Base-by-base conservation (phyloP, 805 yeast species). In the Pichia scutulata region DNA sequence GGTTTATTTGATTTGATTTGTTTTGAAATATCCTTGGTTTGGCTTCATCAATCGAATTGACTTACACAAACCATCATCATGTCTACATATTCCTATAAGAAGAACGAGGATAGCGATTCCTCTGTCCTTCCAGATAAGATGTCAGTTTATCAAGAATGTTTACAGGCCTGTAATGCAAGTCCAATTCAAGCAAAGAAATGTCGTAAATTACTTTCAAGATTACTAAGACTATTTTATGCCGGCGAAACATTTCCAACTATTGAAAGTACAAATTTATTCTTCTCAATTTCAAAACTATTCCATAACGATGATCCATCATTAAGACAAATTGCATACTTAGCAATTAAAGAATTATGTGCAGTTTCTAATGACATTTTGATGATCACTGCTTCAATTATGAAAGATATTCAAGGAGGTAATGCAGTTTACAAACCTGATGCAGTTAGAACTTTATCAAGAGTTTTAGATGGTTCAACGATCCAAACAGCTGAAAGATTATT, bases 341-440 rank as follows among this genome's bases (percentile, higher is more conserved):
- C 97, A 16, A 89, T 92, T 68, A 93, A 93, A 72, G 97, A 92
- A 68, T 77, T 93, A 55, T 80, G 92, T 46, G 70, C 83, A 19
- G 78, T 85, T 55, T 88, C 97, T 21, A 87, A 88, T 58, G 97
- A 93, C 68, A 89, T 89, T 51, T 78, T 93, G 68, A 93, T 93
- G 98, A 97, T 92, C 25, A 93, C 99, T 25, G 88, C 97, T 2
- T 89, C 96, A 25, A 90, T 93, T 64, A 93, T 93, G 97, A 90
- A 90, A 70, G 99, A 93, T 70, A 88, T 93, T 49, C 97, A 95
- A 70, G 84, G 82, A 57, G 92, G 92, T 51, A 95, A 88, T 52
- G 73, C 80, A 56, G 73, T 89, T 54, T 89, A 85, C 70, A 89
- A 89, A 64, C 97, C 99, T 50, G 86, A 93, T 65, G 98, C 99